Conservation (phyloP, 2,329 filamentous ascomycete species). For the Fusarium miscanthi region DNA sequence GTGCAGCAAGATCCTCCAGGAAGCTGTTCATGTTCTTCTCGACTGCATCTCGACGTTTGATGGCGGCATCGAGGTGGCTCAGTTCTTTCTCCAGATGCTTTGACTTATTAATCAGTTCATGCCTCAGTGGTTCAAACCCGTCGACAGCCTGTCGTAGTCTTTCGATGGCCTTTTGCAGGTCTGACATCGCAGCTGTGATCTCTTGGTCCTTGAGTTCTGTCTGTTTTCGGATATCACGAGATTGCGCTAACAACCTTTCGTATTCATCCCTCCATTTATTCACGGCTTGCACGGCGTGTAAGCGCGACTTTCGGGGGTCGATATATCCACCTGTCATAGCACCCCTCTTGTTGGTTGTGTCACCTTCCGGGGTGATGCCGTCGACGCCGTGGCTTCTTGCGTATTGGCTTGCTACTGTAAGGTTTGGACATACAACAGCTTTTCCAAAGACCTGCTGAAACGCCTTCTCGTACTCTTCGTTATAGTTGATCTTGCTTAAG, state of each 20-base stretch:
- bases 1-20: conserved; percentile 77
- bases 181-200: conserved; percentile 86
- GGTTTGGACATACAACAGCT: conserved; percentile 91
- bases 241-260: conserved; percentile 73
- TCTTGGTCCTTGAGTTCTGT: conserved; percentile 87
- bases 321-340: conserved; percentile 95
- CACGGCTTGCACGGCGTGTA: conserved; percentile 84
- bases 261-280: conserved; percentile 80
- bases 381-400: conserved; percentile 91
- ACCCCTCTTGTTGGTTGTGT: conserved; percentile 94
- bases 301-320: conserved; percentile 84
- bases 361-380: conserved; percentile 93
- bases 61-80: conserved; percentile 78
- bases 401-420: conserved; percentile 89
- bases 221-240: conserved; percentile 73
- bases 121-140: conserved; percentile 82
- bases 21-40: conserved; percentile 81
- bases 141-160: conserved; percentile 80
- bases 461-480: conserved; percentile 80
- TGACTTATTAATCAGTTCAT: conserved; percentile 81
- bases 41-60: conserved; percentile 72
- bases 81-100: conserved; percentile 78
- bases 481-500: conserved; percentile 84
- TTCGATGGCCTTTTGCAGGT: conserved; percentile 85
- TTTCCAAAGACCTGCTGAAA: conserved; percentile 97